Evolutionary conservation across 345 rosid species (phyloP).

Genomic region (Cardamine resedifolia): DNA sequence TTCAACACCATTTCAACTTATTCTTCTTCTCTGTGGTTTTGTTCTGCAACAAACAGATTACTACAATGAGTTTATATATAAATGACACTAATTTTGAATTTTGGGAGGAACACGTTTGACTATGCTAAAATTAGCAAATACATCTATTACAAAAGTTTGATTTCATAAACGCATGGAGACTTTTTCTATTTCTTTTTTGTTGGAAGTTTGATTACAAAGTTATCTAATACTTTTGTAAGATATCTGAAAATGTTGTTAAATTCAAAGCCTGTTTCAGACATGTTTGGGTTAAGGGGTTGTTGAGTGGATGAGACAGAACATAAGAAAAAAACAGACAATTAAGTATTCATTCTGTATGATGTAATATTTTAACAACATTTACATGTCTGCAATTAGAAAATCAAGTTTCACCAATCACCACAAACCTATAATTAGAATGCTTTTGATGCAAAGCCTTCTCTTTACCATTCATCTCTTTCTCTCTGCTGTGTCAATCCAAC

Average conservation of each 20-base stretch:
- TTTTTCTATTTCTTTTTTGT: not conserved
- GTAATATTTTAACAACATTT: slow-evolving; percentile 29
- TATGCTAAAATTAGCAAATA: slow-evolving; percentile 34
- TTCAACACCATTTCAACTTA: slow-evolving; percentile 24
- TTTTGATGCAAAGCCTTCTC: slow-evolving; percentile 32
- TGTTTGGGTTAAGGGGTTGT: slow-evolving; percentile 8
- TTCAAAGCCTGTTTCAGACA: not conserved
- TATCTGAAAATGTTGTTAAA: slow-evolving; percentile 11
- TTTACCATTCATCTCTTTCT: slow-evolving; percentile 28
- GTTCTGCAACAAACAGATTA: slow-evolving; percentile 13
- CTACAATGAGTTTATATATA: slow-evolving; percentile 23
- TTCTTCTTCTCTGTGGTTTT: slow-evolving; percentile 1
- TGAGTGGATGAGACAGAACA: slow-evolving; percentile 7
- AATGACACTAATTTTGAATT: not conserved
- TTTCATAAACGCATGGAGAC: not conserved
- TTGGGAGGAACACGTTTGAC: slow-evolving; percentile 8
- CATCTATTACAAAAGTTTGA: not conserved
- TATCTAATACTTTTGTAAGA: not conserved
- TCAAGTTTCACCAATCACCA: slow-evolving; percentile 31
- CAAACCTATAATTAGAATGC: slow-evolving; percentile 29
- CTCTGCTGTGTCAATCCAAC: slow-evolving; percentile 31
- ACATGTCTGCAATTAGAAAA: slow-evolving; percentile 25
- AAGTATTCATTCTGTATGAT: slow-evolving; percentile 10
- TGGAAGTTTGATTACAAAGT: not conserved
- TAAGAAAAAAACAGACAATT: slow-evolving; percentile 3